Percentiles rank a stretch among this genome's conserved stretches.
Conservation (phyloP, 257 asterid genomes). For the Petunia secreta region DNA sequence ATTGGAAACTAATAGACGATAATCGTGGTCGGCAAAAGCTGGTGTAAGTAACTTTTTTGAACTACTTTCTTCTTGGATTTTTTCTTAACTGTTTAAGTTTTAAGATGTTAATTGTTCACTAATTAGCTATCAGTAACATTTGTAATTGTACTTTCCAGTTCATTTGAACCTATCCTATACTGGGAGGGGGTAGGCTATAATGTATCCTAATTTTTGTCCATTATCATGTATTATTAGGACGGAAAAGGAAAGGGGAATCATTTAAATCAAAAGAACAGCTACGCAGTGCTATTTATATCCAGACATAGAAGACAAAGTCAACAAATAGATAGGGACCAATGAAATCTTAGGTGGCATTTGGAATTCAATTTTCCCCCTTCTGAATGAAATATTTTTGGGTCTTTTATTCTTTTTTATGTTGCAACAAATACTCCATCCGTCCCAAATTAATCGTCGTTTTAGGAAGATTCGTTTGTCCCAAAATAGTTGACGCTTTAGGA, state of each 20-base stretch:
- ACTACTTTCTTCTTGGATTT: neutral
- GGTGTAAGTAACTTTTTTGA: neutral
- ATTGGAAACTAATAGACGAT: neutral
- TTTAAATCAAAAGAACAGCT: slow-evolving; percentile 3
- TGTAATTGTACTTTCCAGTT: too few relatives aligned
- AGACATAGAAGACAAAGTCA: slow-evolving; percentile 3
- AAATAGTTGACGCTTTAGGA: too few relatives aligned
- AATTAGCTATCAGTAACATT: neutral
- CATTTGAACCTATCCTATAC: too few relatives aligned
- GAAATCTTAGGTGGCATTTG: neutral
- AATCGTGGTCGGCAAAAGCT: neutral
- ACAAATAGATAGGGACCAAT: neutral
- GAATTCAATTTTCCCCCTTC: neutral
- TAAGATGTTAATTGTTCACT: neutral
- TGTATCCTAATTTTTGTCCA: too few relatives aligned
- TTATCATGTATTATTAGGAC: neutral
- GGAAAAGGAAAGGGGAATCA: neutral
- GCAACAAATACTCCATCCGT: too few relatives aligned
- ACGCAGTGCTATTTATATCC: neutral
- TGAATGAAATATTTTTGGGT: too few relatives aligned
- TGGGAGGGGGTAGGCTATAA: too few relatives aligned
- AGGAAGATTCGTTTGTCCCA: too few relatives aligned
- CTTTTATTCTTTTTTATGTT: too few relatives aligned
- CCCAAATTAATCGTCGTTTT: too few relatives aligned
- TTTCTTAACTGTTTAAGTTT: neutral